phyloP scores from a whole-genome alignment of 768 basidiomycete species.

The Amanita rimosa region DNA sequence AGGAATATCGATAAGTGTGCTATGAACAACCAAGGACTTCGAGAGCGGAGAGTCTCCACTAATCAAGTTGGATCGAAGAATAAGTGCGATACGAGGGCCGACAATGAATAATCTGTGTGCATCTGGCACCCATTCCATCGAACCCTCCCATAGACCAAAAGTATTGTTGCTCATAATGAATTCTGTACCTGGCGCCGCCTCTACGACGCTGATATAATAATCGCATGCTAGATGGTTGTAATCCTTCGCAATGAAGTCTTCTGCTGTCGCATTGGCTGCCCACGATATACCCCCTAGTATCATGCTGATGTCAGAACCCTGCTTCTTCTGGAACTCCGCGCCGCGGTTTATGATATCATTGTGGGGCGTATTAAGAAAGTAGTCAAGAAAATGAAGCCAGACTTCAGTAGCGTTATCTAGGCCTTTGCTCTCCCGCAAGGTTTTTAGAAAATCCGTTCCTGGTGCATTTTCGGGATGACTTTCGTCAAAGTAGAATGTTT shows the following conservation, averaged over 20 bases:
- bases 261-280: background rate
- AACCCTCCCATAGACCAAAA: constrained; percentile 24
- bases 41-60: constrained; percentile 7
- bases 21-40: constrained; percentile 13
- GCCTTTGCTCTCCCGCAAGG: constrained; percentile 12
- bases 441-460: constrained; percentile 14
- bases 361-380: constrained; percentile 21
- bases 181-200: constrained; percentile 20
- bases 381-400: constrained; percentile 20
- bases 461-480: constrained; percentile 14
- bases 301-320: background rate
- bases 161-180: constrained; percentile 21
- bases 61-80: constrained; percentile 15
- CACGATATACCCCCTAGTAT: background rate
- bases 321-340: constrained; percentile 10
- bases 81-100: constrained; percentile 21
- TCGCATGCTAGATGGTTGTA: constrained; percentile 18
- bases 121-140: constrained; percentile 10
- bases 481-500: constrained; percentile 18
- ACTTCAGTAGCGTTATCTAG: constrained; percentile 13
- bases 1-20: constrained; percentile 14
- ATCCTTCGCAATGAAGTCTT: constrained; percentile 12
- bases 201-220: constrained; percentile 23
- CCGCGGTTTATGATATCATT: constrained; percentile 14
- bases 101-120: constrained; percentile 22